phyloP scores from a whole-genome alignment of 306 rosid species.

The Carpinus fangiana region DNA sequence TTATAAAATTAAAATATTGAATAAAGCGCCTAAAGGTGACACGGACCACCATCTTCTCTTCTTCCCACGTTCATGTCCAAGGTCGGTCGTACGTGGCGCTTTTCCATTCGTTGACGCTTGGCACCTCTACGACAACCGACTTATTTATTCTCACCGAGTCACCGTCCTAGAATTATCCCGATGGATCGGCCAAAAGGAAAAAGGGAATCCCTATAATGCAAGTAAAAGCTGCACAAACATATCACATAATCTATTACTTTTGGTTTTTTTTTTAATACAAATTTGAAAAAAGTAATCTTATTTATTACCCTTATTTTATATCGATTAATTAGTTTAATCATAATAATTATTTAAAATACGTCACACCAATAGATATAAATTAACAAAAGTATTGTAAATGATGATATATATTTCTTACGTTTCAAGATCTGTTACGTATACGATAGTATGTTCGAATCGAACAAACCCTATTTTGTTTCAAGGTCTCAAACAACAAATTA shows the following conservation, averaged over 20 bases:
- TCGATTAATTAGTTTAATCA: no score
- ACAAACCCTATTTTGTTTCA: no score
- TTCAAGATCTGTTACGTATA: no score
- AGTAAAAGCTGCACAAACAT: slow-evolving; percentile 20
- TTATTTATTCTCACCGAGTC: not conserved
- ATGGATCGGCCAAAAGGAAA: slow-evolving; percentile 13
- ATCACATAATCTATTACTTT: not conserved
- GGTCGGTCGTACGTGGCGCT: slow-evolving; percentile 42
- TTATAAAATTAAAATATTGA: not conserved
- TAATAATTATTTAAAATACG: no score
- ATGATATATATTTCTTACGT: no score
- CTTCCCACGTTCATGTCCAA: slow-evolving; percentile 26
- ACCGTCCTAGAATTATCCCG: slow-evolving; percentile 40
- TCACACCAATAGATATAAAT: no score
- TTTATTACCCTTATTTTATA: no score
- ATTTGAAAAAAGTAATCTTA: no score
- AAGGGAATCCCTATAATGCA: slow-evolving; percentile 27
- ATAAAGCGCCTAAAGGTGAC: slow-evolving; percentile 19
- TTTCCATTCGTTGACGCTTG: slow-evolving; percentile 29
- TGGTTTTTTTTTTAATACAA: no score
- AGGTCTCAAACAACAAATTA: no score
- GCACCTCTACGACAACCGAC: slow-evolving; percentile 23
- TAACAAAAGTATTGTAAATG: no score
- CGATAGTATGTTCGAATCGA: no score
- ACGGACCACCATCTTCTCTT: slow-evolving; percentile 36